Evolutionary conservation across 202 grass and related monocot species (phyloP).

Genomic region (Dendrocalamus latiflorus): DNA sequence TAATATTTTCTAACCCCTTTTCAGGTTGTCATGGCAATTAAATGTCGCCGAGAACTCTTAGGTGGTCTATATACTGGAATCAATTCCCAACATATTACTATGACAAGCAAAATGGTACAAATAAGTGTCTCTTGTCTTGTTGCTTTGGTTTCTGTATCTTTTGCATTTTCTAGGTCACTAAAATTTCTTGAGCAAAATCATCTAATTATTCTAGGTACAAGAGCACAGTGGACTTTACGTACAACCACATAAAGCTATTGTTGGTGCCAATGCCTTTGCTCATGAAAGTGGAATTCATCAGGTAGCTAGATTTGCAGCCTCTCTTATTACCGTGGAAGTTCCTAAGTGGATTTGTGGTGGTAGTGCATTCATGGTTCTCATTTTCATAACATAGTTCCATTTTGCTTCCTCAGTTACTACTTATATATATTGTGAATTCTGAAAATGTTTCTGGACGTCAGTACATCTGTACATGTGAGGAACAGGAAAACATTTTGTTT

Average conservation of each 20-base stretch:
- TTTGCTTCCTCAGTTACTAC: background rate
- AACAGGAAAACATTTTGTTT: too few relatives aligned
- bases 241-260: constrained; percentile 74
- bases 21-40: too few relatives aligned
- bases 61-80: too few relatives aligned
- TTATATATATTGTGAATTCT: too few relatives aligned
- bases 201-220: constrained; percentile 66
- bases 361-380: background rate
- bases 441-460: too few relatives aligned
- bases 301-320: constrained; percentile 16
- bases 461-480: too few relatives aligned
- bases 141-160: background rate
- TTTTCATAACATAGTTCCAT: background rate
- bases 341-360: background rate
- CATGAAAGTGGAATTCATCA: constrained; percentile 65
- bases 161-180: background rate
- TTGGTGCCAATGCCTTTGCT: constrained; percentile 56
- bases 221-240: constrained; percentile 86
- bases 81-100: constrained; percentile 81
- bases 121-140: background rate
- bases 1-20: too few relatives aligned
- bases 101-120: constrained; percentile 91
- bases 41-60: too few relatives aligned
- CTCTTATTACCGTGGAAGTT: background rate
- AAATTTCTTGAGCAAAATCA: constrained; percentile 5